phyloP scores from a whole-genome alignment of 495 filamentous ascomycete genomes.

The Penicillium tannophilum region DNA sequence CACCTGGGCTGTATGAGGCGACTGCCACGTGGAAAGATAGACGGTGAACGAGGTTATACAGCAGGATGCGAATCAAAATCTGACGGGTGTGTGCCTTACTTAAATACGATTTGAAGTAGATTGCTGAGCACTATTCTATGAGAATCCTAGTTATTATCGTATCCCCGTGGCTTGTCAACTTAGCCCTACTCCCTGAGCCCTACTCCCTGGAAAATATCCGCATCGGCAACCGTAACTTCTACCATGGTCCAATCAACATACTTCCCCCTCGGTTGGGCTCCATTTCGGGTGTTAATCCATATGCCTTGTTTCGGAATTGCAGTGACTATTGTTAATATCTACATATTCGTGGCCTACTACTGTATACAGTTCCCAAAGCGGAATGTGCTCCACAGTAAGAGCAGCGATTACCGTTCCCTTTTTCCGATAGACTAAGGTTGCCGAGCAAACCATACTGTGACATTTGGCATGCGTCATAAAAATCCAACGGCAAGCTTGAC shows the following conservation, averaged over 20 bases:
- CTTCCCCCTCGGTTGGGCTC: not conserved
- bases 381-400: not conserved
- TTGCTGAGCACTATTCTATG: not conserved
- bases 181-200: not conserved
- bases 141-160: not conserved
- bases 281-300: not conserved
- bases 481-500: not conserved
- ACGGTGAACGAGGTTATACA: slow-evolving; percentile 7
- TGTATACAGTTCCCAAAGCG: not conserved
- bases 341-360: not conserved
- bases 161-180: not conserved
- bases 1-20: not conserved
- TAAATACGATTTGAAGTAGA: slow-evolving; percentile 6
- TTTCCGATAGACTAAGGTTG: not conserved
- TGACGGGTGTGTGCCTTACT: not conserved
- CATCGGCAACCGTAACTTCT: not conserved
- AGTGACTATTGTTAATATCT: not conserved
- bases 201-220: not conserved
- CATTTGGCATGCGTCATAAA: not conserved
- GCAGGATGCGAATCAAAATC: slow-evolving; percentile 1
- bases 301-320: not conserved
- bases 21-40: slow-evolving; percentile 2
- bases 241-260: not conserved
- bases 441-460: not conserved
- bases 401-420: not conserved